Evolutionary conservation across 163 green algal genomes (phyloP), one percentile per base, ranked within the genome.

Genomic region (Volvox carteri): DNA sequence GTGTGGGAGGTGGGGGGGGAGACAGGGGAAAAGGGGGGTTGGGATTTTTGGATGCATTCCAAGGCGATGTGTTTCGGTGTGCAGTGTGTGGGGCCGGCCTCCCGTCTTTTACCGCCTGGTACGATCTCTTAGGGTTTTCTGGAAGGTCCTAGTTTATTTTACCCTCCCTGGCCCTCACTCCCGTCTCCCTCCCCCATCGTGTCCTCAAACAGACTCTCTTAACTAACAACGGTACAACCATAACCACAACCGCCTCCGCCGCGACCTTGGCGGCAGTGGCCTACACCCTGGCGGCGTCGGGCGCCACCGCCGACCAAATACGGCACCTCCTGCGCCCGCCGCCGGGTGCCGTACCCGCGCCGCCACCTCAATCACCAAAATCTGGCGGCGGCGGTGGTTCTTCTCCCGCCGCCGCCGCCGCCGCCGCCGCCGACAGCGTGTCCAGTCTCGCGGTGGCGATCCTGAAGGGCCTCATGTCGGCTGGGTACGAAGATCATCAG

Each of bases 281-380:
- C 4, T 86, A 77, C 41, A 48, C 78, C 14, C 58, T 86, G 23
- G 78, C 78, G 30, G 58, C 78, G 6, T 48, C 78, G 11, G 78
- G 78, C 41, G 60, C 78, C 28, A 77, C 78, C n/a, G 78, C 78
- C 28, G 58, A 86, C 58, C 78, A 86, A 62, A 77, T 86, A 28
- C 25, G 78, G 14, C 78, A 86, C 58, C 44, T 86, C 58, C 25
- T 86, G 58, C 58, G 58, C 28, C 78, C 78, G 9, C 41, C 58
- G 39, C 58, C 54, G 21, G 73, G 42, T 46, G 67, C 67, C 33
- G 33, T 76, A 60, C 33, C 30, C 44, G 21, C 42, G 46, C 75
- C 46, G 44, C n/a, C 28, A n/a, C 46, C 41, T n/a, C n/a, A n/a
- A n/a, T n/a, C n/a, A n/a, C n/a, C n/a, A n/a, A n/a, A n/a, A n/a